Percentiles rank a stretch among this genome's conserved stretches.
Conservation (phyloP, 2,329 filamentous ascomycete species). For the Macrophomina phaseolina region DNA sequence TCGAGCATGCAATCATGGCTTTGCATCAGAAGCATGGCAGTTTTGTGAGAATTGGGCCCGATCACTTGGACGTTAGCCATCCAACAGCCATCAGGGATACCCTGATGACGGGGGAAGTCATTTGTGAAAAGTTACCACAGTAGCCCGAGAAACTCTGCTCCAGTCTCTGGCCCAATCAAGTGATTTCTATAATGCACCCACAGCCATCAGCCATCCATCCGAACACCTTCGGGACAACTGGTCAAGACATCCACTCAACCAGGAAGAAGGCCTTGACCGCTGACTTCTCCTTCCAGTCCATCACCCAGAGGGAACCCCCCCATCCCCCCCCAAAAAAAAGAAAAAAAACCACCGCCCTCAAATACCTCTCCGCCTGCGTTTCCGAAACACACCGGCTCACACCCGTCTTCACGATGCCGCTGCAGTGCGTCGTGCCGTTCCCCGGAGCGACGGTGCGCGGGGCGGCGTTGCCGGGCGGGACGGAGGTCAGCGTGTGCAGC, state of each 20-base stretch:
- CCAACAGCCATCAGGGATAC: background rate
- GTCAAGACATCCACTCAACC: constrained; percentile 15
- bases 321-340: no score
- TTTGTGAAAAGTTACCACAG: background rate
- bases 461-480: background rate
- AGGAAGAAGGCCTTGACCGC: constrained; percentile 10
- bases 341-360: background rate
- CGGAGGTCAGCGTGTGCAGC: constrained; percentile 2
- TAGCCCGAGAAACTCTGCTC: background rate
- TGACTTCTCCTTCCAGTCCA: constrained; percentile 24
- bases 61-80: constrained; percentile 19
- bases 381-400: constrained; percentile 21
- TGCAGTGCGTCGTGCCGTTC: constrained; percentile 6
- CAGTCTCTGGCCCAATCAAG: background rate
- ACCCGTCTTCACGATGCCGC: constrained; percentile 27
- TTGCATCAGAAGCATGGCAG: constrained; percentile 1
- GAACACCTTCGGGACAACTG: constrained; percentile 7
- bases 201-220: constrained; percentile 6
- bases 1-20: background rate
- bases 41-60: constrained; percentile 2
- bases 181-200: constrained; percentile 8
- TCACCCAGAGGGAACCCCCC: constrained; percentile 15
- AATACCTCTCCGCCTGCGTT: background rate
- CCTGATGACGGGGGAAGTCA: background rate
- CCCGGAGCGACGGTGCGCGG: background rate